Conservation (phyloP, 2,329 filamentous ascomycete species). For the Cryphonectria parasitica region DNA sequence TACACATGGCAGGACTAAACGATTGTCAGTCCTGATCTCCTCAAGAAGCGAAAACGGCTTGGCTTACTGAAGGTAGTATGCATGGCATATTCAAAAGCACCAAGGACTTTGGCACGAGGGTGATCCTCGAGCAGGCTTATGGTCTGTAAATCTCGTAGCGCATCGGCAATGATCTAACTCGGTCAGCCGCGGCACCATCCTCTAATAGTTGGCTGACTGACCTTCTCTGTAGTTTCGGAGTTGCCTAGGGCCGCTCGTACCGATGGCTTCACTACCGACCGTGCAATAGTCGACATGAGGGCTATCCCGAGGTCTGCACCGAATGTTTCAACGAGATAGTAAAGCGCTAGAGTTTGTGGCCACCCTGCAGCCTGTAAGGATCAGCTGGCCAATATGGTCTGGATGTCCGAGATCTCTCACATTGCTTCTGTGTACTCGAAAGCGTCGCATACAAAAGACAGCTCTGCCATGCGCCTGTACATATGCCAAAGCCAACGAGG, state of each 20-base stretch:
- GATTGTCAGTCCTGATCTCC: neutral
- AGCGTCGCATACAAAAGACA: slow-evolving; percentile 1
- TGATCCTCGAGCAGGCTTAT: neutral
- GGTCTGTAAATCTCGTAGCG: neutral
- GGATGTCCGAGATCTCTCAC: neutral
- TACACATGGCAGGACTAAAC: neutral
- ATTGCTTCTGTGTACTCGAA: slow-evolving; percentile 1
- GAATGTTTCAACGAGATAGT: neutral
- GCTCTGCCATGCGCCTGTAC: slow-evolving; percentile 1
- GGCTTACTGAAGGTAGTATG: neutral
- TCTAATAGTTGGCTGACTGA: neutral
- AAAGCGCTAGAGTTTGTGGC: neutral
- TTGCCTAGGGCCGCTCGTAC: neutral
- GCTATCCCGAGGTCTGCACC: slow-evolving; percentile 1
- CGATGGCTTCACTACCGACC: neutral
- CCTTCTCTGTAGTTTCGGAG: neutral
- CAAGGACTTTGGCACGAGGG: neutral
- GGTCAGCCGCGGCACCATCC: neutral
- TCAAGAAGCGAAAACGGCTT: neutral
- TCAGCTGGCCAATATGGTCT: neutral
- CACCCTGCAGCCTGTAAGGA: neutral
- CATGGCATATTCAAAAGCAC: neutral
- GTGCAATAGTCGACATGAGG: neutral
- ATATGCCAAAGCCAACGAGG: neutral
- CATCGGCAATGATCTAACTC: neutral